Percentiles rank a stretch among this genome's conserved stretches.
These are phyloP conservation scores for Saccharomycopsis fibuligera DNA, from an alignment of 805 yeast genomes.

Conservation along the genomic window DNA sequence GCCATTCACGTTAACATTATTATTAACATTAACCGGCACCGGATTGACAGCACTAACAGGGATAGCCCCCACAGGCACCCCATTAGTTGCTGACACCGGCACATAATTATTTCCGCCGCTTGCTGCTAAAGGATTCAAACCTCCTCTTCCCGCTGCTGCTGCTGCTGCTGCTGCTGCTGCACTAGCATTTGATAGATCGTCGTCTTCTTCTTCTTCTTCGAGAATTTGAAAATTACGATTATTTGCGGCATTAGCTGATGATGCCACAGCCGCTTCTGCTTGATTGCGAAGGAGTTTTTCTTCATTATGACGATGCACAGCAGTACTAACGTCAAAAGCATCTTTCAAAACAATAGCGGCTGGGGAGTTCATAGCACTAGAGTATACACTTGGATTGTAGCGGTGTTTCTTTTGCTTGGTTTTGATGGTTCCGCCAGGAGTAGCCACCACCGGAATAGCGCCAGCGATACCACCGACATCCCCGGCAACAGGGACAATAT, in stretches of 20 bases:
- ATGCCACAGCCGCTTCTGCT: conserved; percentile 40
- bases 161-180: background rate
- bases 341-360: conserved; percentile 79
- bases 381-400: conserved; percentile 12
- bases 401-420: conserved; percentile 4
- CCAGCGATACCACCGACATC: too few relatives aligned
- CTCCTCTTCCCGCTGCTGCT: too few relatives aligned
- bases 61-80: too few relatives aligned
- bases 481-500: too few relatives aligned
- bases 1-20: background rate
- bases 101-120: too few relatives aligned
- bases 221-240: conserved; percentile 24
- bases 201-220: conserved; percentile 20
- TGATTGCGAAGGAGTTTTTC: conserved; percentile 30
- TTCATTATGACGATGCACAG: conserved; percentile 76
- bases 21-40: background rate
- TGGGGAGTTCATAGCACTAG: conserved; percentile 43
- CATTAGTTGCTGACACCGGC: too few relatives aligned
- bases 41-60: background rate
- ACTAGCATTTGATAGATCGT: conserved; percentile 11
- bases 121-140: too few relatives aligned
- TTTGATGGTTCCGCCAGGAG: background rate
- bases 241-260: too few relatives aligned
- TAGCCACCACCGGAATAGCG: background rate
- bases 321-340: conserved; percentile 80